A percentile compares a stretch with the other conserved stretches of the same genome.
These are phyloP conservation scores for Aschersonia sp. DNA, from an alignment of 2,329 filamentous ascomycete genomes.

Conservation along the genomic window DNA sequence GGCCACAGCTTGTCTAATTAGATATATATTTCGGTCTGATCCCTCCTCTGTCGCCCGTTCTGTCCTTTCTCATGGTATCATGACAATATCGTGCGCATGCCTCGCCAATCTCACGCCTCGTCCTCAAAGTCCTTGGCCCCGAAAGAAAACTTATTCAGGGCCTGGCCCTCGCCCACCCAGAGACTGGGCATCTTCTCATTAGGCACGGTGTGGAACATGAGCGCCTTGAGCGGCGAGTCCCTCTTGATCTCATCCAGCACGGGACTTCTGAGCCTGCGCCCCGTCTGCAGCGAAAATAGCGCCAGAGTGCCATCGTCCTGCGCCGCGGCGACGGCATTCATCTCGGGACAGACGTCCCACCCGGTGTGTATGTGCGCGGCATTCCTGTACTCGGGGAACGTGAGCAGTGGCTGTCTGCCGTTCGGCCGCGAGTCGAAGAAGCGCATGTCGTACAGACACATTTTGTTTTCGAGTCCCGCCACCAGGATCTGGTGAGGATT, in stretches of 20 bases:
- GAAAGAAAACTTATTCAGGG: slow-evolving; percentile 29
- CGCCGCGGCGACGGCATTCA: slow-evolving; percentile 37
- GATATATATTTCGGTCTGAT: too few relatives aligned
- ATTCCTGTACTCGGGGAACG: slow-evolving; percentile 36
- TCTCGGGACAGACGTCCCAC: slow-evolving; percentile 31
- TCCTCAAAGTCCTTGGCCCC: slow-evolving; percentile 17
- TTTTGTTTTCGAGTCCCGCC: slow-evolving; percentile 31
- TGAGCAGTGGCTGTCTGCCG: slow-evolving; percentile 23
- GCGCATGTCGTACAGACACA: slow-evolving; percentile 43
- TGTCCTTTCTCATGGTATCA: neutral
- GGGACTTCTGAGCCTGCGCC: slow-evolving; percentile 18
- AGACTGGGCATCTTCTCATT: slow-evolving; percentile 29
- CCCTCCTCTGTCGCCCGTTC: too few relatives aligned
- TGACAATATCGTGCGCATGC: neutral
- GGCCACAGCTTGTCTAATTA: too few relatives aligned
- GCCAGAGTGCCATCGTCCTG: slow-evolving; percentile 33
- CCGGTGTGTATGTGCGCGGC: slow-evolving; percentile 31
- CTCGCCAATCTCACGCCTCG: slow-evolving; percentile 13
- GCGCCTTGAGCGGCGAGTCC: slow-evolving; percentile 20
- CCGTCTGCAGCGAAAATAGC: slow-evolving; percentile 34
- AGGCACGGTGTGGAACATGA: slow-evolving; percentile 31
- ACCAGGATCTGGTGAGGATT: slow-evolving; percentile 35
- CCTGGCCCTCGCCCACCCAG: slow-evolving; percentile 24
- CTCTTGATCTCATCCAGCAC: slow-evolving; percentile 11
- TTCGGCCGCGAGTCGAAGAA: slow-evolving; percentile 14